Base-by-base conservation (phyloP, 169 alveolate species). In the Plasmodium berghei region DNA sequence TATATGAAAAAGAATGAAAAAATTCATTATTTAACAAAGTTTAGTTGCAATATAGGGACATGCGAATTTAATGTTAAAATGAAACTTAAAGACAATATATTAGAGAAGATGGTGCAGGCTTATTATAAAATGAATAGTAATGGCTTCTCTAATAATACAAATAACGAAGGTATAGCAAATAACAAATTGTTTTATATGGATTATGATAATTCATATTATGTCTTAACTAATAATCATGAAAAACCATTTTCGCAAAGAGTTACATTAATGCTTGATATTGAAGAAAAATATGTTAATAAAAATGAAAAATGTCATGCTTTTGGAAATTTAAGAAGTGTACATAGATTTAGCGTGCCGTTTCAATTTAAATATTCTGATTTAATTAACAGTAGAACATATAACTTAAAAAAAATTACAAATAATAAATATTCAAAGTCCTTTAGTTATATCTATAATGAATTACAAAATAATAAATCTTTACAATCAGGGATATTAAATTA, bases 191-290 rank as follows among this genome's bases (percentile, higher is more conserved):
- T 77, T 64, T 34, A 77, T 70, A 77, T 77, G 89, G 75, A 77
- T 77, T 77, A 77, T 64, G 89, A 77, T 45, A 77, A 77, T 77
- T 74, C 89, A 48, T 77, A 77, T 55, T 56, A 77, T 63, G 77
- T 77, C 18, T 63, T 77, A 69, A 77, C 59, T 8, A 77, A 63
- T 56, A 63, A 77, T 18, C 56, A 77, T 24, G n/a, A 42, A 16
- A 49, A 64, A 22, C 62, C 45, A 45, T 9, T 62, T 18, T 49
- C 89, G n/a, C 89, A 77, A 69, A 77, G 89, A 64, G 26, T 77
- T 52, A 77, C 89, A 22, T 55, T 77, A 63, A 77, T 77, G 77
- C 70, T 63, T 22, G 89, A 77, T 77, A 77, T 48, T 63, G 89
- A 77, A 52, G 77, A 77, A 14, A 77, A 34, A 9, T 77, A 77